Conservation (phyloP, 371 early-diverging fungal species). For the Lichtheimia corymbifera region DNA sequence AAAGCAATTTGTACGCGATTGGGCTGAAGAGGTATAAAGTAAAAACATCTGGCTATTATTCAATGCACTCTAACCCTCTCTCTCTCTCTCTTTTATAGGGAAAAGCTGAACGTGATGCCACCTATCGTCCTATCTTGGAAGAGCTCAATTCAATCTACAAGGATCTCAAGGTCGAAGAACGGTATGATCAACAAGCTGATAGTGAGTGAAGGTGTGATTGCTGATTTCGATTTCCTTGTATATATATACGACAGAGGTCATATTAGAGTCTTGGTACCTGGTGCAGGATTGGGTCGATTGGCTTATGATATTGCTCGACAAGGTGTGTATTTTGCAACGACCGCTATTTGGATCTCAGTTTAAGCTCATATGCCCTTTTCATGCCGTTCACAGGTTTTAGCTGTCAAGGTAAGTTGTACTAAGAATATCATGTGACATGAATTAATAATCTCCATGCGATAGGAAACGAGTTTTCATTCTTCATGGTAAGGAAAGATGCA, state of each 20-base stretch:
- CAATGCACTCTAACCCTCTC: slow-evolving; percentile 1
- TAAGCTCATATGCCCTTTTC: background rate
- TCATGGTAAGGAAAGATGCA: slow-evolving; percentile 53
- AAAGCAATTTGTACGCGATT: slow-evolving; percentile 92
- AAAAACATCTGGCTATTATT: background rate
- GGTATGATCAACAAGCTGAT: background rate
- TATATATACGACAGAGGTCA: slow-evolving; percentile 40
- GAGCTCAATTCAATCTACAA: slow-evolving; percentile 63
- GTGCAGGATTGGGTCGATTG: slow-evolving; percentile 90
- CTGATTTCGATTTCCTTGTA: no score
- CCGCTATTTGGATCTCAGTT: background rate
- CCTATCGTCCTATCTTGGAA: slow-evolving; percentile 81
- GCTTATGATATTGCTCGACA: slow-evolving; percentile 80
- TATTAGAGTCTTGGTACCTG: slow-evolving; percentile 79
- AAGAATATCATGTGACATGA: background rate
- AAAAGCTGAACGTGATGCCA: slow-evolving; percentile 70
- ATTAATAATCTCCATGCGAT: background rate
- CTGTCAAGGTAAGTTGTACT: slow-evolving; percentile 66
- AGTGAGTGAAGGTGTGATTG: background rate
- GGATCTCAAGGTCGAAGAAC: slow-evolving; percentile 36
- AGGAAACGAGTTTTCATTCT: slow-evolving; percentile 81
- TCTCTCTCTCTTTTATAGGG: slow-evolving; percentile 52
- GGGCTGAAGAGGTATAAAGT: slow-evolving; percentile 68
- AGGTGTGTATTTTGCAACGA: slow-evolving; percentile 35
- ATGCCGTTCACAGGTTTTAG: slow-evolving; percentile 65